A percentile compares a stretch with the other conserved stretches of the same genome.
Conservation (phyloP, 768 basidiomycete genomes). For the Asterophora parasitica region DNA sequence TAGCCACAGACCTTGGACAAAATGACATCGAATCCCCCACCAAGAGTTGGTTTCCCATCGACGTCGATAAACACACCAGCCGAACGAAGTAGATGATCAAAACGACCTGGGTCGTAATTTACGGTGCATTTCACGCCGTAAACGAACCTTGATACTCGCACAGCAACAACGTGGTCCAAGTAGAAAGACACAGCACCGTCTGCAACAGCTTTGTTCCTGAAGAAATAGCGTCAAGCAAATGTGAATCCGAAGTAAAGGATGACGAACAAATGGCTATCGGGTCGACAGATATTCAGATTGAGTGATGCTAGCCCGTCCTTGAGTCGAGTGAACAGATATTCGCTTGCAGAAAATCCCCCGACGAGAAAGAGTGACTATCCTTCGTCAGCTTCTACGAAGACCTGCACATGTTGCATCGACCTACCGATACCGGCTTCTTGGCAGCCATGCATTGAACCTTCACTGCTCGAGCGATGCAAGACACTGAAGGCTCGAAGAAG, state of each 20-base stretch:
- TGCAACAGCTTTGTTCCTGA: slow-evolving; percentile 28
- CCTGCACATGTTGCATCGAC: not conserved
- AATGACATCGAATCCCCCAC: slow-evolving; percentile 21
- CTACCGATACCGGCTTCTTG: slow-evolving; percentile 15
- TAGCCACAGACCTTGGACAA: slow-evolving; percentile 18
- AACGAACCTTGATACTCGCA: slow-evolving; percentile 22
- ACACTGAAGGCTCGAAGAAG: slow-evolving; percentile 20
- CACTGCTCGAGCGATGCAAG: slow-evolving; percentile 15
- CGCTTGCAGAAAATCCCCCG: slow-evolving; percentile 55
- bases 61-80: slow-evolving; percentile 3
- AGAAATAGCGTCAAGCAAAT: not conserved
- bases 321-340: slow-evolving; percentile 46
- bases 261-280: slow-evolving; percentile 51
- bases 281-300: slow-evolving; percentile 41
- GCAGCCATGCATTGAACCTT: slow-evolving; percentile 2
- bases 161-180: slow-evolving; percentile 22
- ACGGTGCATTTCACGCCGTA: slow-evolving; percentile 21
- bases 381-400: not conserved
- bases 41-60: slow-evolving; percentile 13
- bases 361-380: slow-evolving; percentile 43
- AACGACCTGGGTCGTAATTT: slow-evolving; percentile 13
- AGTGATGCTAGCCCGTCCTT: slow-evolving; percentile 31
- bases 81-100: slow-evolving; percentile 18
- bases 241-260: no score
- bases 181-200: slow-evolving; percentile 27